phyloP scores from a whole-genome alignment of 2,329 filamentous ascomycete genomes.

The Aspergillus brunneoviolaceus region DNA sequence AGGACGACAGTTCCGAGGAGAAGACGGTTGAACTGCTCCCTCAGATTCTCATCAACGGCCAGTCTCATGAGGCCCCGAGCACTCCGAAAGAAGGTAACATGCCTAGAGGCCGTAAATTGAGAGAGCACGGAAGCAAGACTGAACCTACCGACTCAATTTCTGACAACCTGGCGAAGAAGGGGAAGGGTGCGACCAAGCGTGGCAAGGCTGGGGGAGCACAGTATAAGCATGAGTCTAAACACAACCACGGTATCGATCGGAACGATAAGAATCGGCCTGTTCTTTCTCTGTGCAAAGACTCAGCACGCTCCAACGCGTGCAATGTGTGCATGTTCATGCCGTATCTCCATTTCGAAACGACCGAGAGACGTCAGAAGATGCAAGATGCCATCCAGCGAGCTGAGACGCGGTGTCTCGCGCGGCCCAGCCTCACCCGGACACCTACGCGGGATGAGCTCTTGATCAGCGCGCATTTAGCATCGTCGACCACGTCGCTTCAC shows the following conservation, averaged over 20 bases:
- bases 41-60: slow-evolving; percentile 23
- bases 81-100: slow-evolving; percentile 10
- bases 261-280: slow-evolving; percentile 32
- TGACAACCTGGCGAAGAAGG: slow-evolving; percentile 28
- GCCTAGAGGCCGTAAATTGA: slow-evolving; percentile 27
- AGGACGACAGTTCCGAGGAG: slow-evolving; percentile 35
- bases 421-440: slow-evolving; percentile 29
- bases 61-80: slow-evolving; percentile 17
- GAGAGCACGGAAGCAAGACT: slow-evolving; percentile 23
- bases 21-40: slow-evolving; percentile 12
- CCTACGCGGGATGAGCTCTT: slow-evolving; percentile 36
- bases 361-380: slow-evolving; percentile 57
- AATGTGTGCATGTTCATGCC: slow-evolving; percentile 56
- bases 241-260: slow-evolving; percentile 35
- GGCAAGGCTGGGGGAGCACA: slow-evolving; percentile 26
- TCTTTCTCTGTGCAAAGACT: slow-evolving; percentile 41
- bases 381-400: slow-evolving; percentile 51
- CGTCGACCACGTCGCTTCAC: slow-evolving; percentile 46
- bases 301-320: slow-evolving; percentile 18
- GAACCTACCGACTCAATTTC: slow-evolving; percentile 28
- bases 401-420: slow-evolving; percentile 24
- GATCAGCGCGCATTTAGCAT: slow-evolving; percentile 38
- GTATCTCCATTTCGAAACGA: slow-evolving; percentile 65
- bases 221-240: slow-evolving; percentile 27
- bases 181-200: slow-evolving; percentile 27